These are phyloP conservation scores for Oropetium thomaeum DNA, from an alignment of 176 grass and related monocot species.

Conservation along the genomic window DNA sequence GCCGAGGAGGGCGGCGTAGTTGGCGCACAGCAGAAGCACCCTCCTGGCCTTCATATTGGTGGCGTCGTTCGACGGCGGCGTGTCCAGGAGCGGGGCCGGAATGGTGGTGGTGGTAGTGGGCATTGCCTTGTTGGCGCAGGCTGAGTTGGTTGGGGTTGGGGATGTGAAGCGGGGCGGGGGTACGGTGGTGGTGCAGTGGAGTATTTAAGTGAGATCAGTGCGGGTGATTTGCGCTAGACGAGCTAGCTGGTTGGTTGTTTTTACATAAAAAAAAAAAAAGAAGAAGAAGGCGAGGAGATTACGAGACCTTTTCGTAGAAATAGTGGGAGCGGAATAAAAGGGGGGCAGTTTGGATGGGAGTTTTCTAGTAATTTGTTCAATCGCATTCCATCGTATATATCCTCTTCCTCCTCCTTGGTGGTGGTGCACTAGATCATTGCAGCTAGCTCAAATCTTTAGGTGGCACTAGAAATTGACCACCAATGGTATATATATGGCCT, in stretches of 20 bases:
- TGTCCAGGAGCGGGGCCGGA: constrained; percentile 30
- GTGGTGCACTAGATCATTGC: constrained; percentile 36
- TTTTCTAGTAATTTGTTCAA: not conserved
- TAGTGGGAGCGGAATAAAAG: constrained; percentile 38
- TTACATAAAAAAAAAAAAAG: too few relatives aligned
- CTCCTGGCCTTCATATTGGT: constrained; percentile 9
- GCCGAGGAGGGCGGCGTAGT: constrained; percentile 64
- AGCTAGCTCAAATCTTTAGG: constrained; percentile 7
- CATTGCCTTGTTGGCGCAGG: constrained; percentile 38
- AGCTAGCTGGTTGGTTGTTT: not conserved
- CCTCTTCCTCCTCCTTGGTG: not conserved
- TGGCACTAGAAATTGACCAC: not conserved
- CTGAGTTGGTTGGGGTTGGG: not conserved
- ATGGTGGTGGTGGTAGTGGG: constrained; percentile 19
- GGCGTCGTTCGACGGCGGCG: not conserved
- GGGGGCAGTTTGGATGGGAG: constrained; percentile 8
- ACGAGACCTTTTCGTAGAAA: constrained; percentile 17
- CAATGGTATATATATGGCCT: too few relatives aligned
- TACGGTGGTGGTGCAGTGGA: constrained; percentile 24
- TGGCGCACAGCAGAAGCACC: constrained; percentile 44
- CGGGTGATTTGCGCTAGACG: constrained; percentile 36
- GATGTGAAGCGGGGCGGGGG: not conserved
- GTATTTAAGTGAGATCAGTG: constrained; percentile 56
- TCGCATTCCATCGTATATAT: constrained; percentile 35
- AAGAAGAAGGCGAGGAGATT: constrained; percentile 11